phyloP scores from a whole-genome alignment of 306 rosid genomes.

The Mimosa bimucronata region DNA sequence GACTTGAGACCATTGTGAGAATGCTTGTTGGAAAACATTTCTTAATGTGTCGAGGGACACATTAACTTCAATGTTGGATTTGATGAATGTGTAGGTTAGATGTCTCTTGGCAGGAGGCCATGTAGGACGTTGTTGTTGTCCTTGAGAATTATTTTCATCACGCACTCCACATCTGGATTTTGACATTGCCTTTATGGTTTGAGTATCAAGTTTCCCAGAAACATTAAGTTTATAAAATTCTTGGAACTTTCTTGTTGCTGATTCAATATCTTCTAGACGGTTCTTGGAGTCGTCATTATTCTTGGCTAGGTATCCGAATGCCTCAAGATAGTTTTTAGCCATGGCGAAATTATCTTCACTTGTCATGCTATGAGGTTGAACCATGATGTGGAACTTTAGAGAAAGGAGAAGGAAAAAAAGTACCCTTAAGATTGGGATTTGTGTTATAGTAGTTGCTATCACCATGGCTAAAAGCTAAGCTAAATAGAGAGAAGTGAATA shows the following conservation, averaged over 20 bases:
- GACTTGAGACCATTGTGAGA: neutral
- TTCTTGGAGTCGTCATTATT: neutral
- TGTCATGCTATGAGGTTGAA: neutral
- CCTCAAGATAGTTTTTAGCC: neutral
- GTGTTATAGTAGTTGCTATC: neutral
- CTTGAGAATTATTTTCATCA: neutral
- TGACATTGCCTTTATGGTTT: neutral
- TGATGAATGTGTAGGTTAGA: conserved; percentile 5
- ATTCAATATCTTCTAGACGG: neutral
- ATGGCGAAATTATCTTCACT: neutral
- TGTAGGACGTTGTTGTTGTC: neutral
- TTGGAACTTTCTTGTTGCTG: neutral
- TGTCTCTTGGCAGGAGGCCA: neutral
- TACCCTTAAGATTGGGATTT: neutral
- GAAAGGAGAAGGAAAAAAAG: neutral
- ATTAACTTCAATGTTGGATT: neutral
- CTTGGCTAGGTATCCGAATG: neutral
- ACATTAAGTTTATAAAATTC: neutral
- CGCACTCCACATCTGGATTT: neutral
- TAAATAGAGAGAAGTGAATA: neutral
- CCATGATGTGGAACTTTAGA: neutral
- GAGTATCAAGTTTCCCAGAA: neutral
- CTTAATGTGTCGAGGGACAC: neutral
- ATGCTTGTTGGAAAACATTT: neutral
- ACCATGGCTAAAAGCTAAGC: neutral